Base-by-base conservation (phyloP, 805 yeast genomes). In the Pichia pseudocactophila region DNA sequence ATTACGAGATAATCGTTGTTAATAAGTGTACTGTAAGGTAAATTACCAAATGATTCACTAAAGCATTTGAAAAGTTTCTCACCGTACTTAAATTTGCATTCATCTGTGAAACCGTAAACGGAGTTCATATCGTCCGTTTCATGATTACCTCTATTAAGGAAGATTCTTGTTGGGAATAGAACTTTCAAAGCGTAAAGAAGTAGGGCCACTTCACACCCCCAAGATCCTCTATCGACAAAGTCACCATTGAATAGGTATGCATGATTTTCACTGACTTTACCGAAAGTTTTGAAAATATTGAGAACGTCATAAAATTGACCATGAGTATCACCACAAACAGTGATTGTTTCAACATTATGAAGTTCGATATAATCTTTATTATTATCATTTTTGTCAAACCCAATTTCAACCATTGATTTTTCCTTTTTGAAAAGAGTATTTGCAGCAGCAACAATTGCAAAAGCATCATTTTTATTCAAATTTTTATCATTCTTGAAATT, bases 311-410 rank as follows among this genome's bases (percentile, higher is more conserved):
- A 90, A 59, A 83, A 88, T 63, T 92, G 98, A 33, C 98, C 98
- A 61, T 92, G 98, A 0, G 97, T 90, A 61, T 92, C 98, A 51
- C 98, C 98, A 52, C 95, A 92, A 9, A 92, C 84, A 1, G 97
- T 86, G 37, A 90, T 69, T 46, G 66, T 73, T 42, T 67, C 61
- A 16, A 55, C 58, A n/a, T 56, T 55, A 4, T 56, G 69, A 8
- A 43, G 30, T 64, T 51, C 43, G 30, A 46, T 51, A 52, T 55
- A 13, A 59, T 61, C 46, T 78, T 63, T 53, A 41, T 65, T 67
- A 7, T 64, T 64, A 43, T 69, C 16, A 44, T 47, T 20, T 42
- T 61, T 45, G 9, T 45, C 38, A 10, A 71, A 55, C 3, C 67
- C 65, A 32, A 90, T 58, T 56, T 89, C 97, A 30, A 80, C 82